Evolutionary conservation across 179 eudicot genomes (phyloP).

Genomic region (Corrigiola litoralis): DNA sequence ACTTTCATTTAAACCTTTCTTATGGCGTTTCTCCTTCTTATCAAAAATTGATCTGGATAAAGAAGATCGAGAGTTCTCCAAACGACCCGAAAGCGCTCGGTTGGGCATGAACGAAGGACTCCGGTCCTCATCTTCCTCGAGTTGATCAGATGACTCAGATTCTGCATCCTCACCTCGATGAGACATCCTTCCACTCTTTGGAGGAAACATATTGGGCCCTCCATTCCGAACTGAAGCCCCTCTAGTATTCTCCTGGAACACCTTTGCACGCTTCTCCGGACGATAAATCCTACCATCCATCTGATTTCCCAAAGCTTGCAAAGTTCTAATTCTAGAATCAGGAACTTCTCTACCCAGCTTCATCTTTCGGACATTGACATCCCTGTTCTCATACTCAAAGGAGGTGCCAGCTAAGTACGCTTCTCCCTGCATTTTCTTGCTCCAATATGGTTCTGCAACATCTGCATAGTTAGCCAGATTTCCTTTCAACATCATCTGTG

Average conservation of each 20-base stretch:
- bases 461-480: conserved; percentile 37
- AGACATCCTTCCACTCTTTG: conserved; percentile 33
- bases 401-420: conserved; percentile 33
- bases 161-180: conserved; percentile 71
- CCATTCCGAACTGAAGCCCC: conserved; percentile 41
- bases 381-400: conserved; percentile 36
- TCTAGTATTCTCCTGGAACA: conserved; percentile 35
- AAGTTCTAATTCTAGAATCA: conserved; percentile 30
- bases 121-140: conserved; percentile 56
- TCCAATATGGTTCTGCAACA: conserved; percentile 43
- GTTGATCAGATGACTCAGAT: conserved; percentile 78
- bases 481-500: conserved; percentile 39
- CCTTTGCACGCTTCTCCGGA: conserved; percentile 36
- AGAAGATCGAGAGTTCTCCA: conserved; percentile 32
- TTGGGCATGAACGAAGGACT: conserved; percentile 83
- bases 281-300: conserved; percentile 31
- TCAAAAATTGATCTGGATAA: conserved; percentile 26
- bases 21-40: conserved; percentile 38
- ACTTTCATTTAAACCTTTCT: conserved; percentile 36
- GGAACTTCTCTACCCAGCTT: conserved; percentile 38
- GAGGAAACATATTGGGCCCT: conserved; percentile 31
- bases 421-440: conserved; percentile 36
- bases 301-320: conserved; percentile 21
- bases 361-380: conserved; percentile 38
- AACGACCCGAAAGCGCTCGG: conserved; percentile 44